These are phyloP conservation scores for Hirschioporus abietinus DNA, from an alignment of 768 basidiomycete genomes.

Conservation along the genomic window DNA sequence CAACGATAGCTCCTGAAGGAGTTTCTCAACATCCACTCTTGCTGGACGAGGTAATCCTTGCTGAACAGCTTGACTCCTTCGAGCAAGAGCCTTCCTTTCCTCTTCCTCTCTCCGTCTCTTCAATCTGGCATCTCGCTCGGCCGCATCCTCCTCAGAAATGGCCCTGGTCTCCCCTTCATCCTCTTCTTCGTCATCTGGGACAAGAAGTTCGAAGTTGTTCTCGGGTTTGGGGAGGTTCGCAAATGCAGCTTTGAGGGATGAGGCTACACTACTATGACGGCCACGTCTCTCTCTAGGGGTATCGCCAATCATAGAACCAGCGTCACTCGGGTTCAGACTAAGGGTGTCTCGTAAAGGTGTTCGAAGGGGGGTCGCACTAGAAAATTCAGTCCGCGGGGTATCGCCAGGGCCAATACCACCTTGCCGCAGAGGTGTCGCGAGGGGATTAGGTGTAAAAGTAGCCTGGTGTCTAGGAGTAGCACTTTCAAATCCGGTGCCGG, in stretches of 20 bases:
- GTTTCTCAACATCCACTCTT: conserved; percentile 64
- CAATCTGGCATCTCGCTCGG: conserved; percentile 79
- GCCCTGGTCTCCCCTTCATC: conserved; percentile 28
- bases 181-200: conserved; percentile 77
- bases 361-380: conserved; percentile 74
- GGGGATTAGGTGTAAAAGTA: conserved; percentile 92
- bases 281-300: conserved; percentile 77
- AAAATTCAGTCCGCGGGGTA: conserved; percentile 45
- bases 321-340: conserved; percentile 75
- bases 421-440: conserved; percentile 73
- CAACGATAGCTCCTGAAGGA: conserved; percentile 56
- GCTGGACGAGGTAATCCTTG: conserved; percentile 80
- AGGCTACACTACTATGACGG: conserved; percentile 59
- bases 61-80: conserved; percentile 79
- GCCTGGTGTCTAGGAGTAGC: conserved; percentile 92
- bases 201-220: conserved; percentile 94
- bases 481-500: conserved; percentile 89
- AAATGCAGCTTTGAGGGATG: conserved; percentile 77
- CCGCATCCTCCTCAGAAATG: conserved; percentile 79
- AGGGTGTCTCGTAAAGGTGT: conserved; percentile 94
- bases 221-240: conserved; percentile 84
- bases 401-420: conserved; percentile 35
- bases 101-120: conserved; percentile 67
- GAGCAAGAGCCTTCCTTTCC: conserved; percentile 71
- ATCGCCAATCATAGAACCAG: conserved; percentile 46